These are phyloP conservation scores for Lactifluus rugatus DNA, from an alignment of 768 basidiomycete genomes.

Conservation along the genomic window DNA sequence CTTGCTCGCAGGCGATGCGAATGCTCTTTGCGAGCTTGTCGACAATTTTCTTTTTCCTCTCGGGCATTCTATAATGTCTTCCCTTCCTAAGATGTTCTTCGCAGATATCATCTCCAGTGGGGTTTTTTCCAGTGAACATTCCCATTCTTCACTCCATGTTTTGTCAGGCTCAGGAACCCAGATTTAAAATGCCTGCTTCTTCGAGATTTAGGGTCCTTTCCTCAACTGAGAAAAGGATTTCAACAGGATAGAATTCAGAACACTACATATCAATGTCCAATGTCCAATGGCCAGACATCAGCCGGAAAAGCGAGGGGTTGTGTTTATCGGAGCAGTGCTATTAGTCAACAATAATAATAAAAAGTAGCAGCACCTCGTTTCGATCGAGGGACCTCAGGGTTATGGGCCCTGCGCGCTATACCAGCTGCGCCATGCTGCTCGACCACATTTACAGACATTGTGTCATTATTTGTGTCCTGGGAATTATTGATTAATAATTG, in stretches of 20 bases:
- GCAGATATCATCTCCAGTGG: neutral
- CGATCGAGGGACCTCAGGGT: conserved; percentile 29
- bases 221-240: too few species aligned
- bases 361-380: conserved; percentile 27
- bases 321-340: too few species aligned
- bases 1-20: too few species aligned
- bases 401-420: conserved; percentile 24
- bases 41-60: too few species aligned
- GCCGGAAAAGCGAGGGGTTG: too few species aligned
- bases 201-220: too few species aligned
- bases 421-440: conserved; percentile 28
- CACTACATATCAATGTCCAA: too few species aligned
- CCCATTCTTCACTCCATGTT: neutral
- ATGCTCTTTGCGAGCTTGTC: too few species aligned
- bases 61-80: neutral
- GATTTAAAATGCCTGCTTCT: too few species aligned
- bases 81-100: neutral
- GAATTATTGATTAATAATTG: conserved; percentile 1
- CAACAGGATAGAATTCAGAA: too few species aligned
- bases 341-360: neutral
- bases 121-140: conserved; percentile 2
- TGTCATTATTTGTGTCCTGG: neutral
- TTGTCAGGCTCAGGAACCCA: neutral
- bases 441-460: too few species aligned
- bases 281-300: too few species aligned